Conservation (phyloP, 208 protist genomes). For the Acanthamoeba royreba region DNA sequence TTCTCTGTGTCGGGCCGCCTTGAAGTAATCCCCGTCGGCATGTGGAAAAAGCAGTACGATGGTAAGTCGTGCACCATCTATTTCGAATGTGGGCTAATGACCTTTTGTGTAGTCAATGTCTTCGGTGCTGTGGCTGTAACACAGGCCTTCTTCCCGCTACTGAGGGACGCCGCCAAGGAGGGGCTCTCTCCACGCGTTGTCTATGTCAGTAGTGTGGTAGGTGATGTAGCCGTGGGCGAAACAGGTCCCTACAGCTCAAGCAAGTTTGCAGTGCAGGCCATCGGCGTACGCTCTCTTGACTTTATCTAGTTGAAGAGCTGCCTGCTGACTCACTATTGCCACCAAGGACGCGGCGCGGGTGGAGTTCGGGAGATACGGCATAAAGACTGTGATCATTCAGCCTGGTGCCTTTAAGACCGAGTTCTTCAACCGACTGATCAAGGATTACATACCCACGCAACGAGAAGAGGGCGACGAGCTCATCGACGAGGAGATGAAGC, state of each 20-base stretch:
- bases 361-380: background rate
- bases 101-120: background rate
- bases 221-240: background rate
- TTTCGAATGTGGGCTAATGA: background rate
- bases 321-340: background rate
- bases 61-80: background rate
- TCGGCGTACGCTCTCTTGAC: background rate
- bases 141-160: background rate
- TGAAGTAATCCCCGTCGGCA: background rate
- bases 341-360: background rate
- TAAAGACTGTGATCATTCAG: background rate
- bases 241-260: background rate
- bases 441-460: background rate
- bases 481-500: background rate
- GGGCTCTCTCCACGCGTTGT: background rate
- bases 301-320: background rate
- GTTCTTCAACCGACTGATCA: background rate
- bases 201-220: background rate
- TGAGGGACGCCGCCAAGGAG: background rate
- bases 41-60: constrained; percentile 13
- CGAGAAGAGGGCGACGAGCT: background rate
- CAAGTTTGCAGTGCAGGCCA: constrained; percentile 28
- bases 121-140: background rate
- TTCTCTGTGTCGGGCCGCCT: background rate
- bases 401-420: background rate